Evolutionary conservation across 108 stramenopile species (phyloP).

Genomic region (Nitzschia sp.): DNA sequence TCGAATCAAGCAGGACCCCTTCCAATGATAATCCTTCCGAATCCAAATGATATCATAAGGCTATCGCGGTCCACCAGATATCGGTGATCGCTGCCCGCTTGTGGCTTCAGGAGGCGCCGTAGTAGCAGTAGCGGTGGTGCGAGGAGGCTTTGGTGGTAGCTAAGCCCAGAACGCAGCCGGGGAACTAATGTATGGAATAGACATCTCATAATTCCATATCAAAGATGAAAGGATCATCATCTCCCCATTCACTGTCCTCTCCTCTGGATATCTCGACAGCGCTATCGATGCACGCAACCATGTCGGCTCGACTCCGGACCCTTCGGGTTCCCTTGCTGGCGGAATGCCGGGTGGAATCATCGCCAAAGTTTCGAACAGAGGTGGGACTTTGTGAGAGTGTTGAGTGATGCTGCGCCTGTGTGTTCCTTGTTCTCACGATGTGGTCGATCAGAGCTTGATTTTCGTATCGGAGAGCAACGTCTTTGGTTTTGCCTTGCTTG

Average conservation of each 20-base stretch:
- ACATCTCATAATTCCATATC: constrained; percentile 6
- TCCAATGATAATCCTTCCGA: too few relatives aligned
- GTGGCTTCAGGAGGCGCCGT: too few relatives aligned
- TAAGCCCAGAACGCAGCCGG: too few relatives aligned
- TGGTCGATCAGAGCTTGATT: constrained; percentile 24
- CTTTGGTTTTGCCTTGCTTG: constrained; percentile 4
- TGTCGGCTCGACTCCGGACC: not conserved
- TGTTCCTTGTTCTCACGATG: constrained; percentile 6
- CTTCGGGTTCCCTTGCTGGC: not conserved
- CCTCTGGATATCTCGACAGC: not conserved
- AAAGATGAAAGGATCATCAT: not conserved
- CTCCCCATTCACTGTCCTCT: not conserved
- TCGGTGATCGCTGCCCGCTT: too few relatives aligned
- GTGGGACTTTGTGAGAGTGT: not conserved
- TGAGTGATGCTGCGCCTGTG: not conserved
- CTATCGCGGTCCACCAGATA: too few relatives aligned
- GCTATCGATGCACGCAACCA: not conserved
- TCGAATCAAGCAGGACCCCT: too few relatives aligned
- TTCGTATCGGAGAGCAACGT: constrained; percentile 9
- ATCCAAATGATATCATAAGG: too few relatives aligned
- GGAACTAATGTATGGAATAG: too few relatives aligned
- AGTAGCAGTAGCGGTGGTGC: too few relatives aligned
- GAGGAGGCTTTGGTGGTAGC: too few relatives aligned
- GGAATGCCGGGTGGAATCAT: not conserved
- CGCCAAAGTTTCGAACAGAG: constrained; percentile 5